phyloP scores from a whole-genome alignment of 2,329 filamentous ascomycete genomes.

The Stagonosporopsis vannaccii region DNA sequence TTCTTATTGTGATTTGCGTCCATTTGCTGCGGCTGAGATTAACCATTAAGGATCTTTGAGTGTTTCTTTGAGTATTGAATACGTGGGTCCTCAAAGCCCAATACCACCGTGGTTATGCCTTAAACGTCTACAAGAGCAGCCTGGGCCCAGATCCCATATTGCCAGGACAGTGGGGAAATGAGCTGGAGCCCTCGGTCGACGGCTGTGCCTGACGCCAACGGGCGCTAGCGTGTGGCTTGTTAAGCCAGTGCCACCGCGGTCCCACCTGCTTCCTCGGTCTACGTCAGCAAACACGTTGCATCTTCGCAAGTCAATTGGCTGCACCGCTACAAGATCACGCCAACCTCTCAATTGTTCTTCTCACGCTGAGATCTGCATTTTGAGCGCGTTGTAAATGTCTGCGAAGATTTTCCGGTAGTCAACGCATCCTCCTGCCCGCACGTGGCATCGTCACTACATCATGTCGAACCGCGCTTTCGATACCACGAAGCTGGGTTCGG shows the following conservation, averaged over 20 bases:
- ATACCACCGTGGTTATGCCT: too few species aligned
- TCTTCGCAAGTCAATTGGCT: slow-evolving; percentile 41
- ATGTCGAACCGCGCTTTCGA: slow-evolving; percentile 40
- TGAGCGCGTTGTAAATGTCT: slow-evolving; percentile 28
- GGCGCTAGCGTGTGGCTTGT: slow-evolving; percentile 19
- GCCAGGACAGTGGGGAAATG: background rate
- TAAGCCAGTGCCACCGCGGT: slow-evolving; percentile 4
- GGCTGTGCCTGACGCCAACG: slow-evolving; percentile 12
- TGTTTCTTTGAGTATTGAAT: too few species aligned
- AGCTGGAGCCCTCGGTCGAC: background rate
- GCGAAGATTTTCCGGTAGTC: slow-evolving; percentile 27
- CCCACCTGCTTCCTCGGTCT: slow-evolving; percentile 15
- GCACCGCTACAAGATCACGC: slow-evolving; percentile 23
- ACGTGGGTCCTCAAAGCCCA: too few species aligned
- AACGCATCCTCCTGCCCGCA: slow-evolving; percentile 20
- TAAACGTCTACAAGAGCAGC: too few species aligned
- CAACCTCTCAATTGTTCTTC: slow-evolving; percentile 5
- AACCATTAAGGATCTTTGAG: too few species aligned
- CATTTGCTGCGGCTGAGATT: background rate
- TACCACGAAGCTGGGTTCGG: slow-evolving; percentile 27
- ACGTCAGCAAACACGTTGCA: slow-evolving; percentile 49
- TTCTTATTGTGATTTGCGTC: background rate
- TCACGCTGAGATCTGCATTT: slow-evolving; percentile 8
- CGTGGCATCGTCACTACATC: slow-evolving; percentile 15
- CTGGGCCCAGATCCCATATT: background rate